Conservation (phyloP, 306 rosid species). For the Argentina anserina region DNA sequence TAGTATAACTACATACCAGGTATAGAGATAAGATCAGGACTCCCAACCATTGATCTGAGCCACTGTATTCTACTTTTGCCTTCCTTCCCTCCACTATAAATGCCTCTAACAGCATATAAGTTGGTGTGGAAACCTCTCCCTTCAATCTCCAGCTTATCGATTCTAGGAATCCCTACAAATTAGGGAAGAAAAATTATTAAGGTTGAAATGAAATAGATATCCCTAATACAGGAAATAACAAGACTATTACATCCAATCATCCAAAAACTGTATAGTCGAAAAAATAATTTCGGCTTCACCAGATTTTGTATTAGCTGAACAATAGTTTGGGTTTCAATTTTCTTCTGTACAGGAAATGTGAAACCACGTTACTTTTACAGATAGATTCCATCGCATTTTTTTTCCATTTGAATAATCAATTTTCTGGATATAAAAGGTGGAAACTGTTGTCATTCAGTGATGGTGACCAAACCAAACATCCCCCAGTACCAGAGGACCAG, state of each 20-base stretch:
- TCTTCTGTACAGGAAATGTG: not conserved
- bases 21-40: slow-evolving; percentile 98
- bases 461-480: not conserved
- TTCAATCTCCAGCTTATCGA: slow-evolving; percentile 92
- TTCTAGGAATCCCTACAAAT: slow-evolving; percentile 74
- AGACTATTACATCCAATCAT: not conserved
- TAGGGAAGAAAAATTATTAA: not conserved
- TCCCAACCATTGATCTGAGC: slow-evolving; percentile 99
- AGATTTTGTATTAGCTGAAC: not conserved
- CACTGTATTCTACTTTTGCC: slow-evolving; percentile 94
- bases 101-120: slow-evolving; percentile 85
- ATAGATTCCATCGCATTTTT: not conserved
- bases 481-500: not conserved
- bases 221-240: not conserved
- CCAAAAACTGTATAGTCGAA: not conserved
- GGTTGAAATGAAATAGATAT: slow-evolving; percentile 6
- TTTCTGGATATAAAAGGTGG: not conserved
- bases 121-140: slow-evolving; percentile 98
- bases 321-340: not conserved
- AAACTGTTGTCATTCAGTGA: not conserved
- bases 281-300: not conserved
- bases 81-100: slow-evolving; percentile 95
- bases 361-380: not conserved
- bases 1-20: slow-evolving; percentile 53
- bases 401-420: not conserved